Conservation (phyloP, 805 yeast species). For the Millerozyma miso region DNA sequence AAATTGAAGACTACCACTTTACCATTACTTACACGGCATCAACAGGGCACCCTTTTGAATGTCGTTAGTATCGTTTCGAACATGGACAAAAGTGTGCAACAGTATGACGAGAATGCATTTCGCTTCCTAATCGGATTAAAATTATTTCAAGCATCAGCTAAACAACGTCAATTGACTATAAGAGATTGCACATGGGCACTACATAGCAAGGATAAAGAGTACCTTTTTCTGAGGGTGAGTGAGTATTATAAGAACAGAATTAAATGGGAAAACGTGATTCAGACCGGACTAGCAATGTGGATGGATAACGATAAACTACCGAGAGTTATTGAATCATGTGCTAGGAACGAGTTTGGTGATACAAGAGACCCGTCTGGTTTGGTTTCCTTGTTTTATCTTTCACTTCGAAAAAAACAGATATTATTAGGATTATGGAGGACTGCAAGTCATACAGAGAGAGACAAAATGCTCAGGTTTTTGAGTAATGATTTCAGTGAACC, state of each 20-base stretch:
- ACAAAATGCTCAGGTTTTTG: conserved; percentile 74
- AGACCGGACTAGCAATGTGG: conserved; percentile 75
- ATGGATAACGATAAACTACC: conserved; percentile 25
- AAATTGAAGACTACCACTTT: conserved; percentile 60
- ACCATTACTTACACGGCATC: conserved; percentile 85
- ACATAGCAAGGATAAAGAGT: conserved; percentile 73
- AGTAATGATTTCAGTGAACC: conserved; percentile 68
- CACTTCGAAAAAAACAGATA: conserved; percentile 72
- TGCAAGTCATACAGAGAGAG: conserved; percentile 72
- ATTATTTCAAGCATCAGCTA: conserved; percentile 48
- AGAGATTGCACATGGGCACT: conserved; percentile 87
- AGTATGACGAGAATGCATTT: conserved; percentile 62
- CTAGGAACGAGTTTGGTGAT: conserved; percentile 63
- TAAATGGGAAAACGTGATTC: conserved; percentile 57
- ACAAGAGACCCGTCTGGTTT: conserved; percentile 64
- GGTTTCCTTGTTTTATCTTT: conserved; percentile 72
- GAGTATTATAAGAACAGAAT: conserved; percentile 41
- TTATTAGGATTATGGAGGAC: conserved; percentile 82
- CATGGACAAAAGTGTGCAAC: conserved; percentile 40
- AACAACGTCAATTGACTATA: conserved; percentile 58
- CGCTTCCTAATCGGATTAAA: conserved; percentile 69
- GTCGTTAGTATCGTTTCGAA: conserved; percentile 62
- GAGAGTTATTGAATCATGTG: conserved; percentile 59
- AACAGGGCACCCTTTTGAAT: conserved; percentile 76
- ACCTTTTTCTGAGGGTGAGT: conserved; percentile 50